Base-by-base conservation (phyloP, 2,329 filamentous ascomycete genomes). In the Penicillium brevicompactum region DNA sequence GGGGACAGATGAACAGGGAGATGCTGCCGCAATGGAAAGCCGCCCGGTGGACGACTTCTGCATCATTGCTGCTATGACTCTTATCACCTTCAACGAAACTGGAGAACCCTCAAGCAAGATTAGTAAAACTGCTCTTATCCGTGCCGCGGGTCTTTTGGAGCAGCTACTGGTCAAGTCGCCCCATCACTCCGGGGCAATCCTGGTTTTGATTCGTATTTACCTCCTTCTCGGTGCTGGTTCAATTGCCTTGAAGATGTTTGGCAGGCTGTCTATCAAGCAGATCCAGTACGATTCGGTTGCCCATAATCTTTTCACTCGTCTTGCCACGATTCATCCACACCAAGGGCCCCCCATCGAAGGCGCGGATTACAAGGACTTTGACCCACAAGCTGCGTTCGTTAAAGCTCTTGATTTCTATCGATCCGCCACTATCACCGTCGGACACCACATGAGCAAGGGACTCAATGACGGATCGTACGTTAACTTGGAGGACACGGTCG, bases 201-300 rank as follows among this genome's bases (percentile, higher is more conserved):
- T 80, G 27, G 67, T 78, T 14, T 67, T 80, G 27, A 70, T 78
- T 7, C 72, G 76, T 30, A 70, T 79, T 24, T 78, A 78, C 52
- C 64, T 76, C 22, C 67, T 74, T 43, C 61, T 80, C 10, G 78
- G 78, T 18, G 74, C 75, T 27, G 73, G 76, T 7, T 79, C 77
- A 27, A 69, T 78, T 16, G 78, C 78, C n/a, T 64, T 80, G 59
- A 73, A 70, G 40, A 72, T 69, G 10, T 80, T 80, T 61, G 67
- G 70, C 56, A 75, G 73, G 53, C 70, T 81, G 16, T 76, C 75
- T 14, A 70, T 80, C 48, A 81, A 80, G 60, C 78, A 81, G 50
- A 61, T 80, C 55, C 78, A 81, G 62, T 77, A 73, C 59, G 77
- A 80, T 59, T 76, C 74, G 16, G 73, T 80, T 43, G 74, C 76